Base-by-base conservation (phyloP, 495 filamentous ascomycete species). In the Oleoguttula mirabilis region DNA sequence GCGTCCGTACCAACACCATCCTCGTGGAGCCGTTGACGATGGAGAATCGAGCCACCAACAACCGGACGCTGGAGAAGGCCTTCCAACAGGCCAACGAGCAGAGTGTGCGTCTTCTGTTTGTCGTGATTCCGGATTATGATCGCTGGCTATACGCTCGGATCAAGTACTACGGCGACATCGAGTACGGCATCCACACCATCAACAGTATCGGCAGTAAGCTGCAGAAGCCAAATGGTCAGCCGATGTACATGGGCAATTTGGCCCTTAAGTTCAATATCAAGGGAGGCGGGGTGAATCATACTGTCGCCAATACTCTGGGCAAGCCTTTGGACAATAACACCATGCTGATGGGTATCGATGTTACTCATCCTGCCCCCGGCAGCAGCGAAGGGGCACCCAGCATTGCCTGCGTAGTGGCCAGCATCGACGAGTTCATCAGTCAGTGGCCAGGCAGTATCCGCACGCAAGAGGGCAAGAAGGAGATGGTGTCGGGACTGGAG, bases 271-370 rank as follows among this genome's bases (percentile, higher is more conserved):
- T 92, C 61, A 94, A 94, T 56, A 59, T 92, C 32, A 94, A 94
- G 61, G 68, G 80, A 43, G 84, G 85, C 4, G 88, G 88, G 0
- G 60, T 68, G 15, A 93, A 93, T 47, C 84, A 94, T 53, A 56
- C 51, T 3, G 53, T 94, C 0, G 34, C 59, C 0, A 45, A 58
- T 0, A 66, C 69, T n/a, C 60, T 79, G 2, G 68, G 66, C 6
- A 55, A 60, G 39, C 57, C 57, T 0, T 46, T 60, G 27, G 64
- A 77, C 16, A 69, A 69, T 4, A 73, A 72, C 40, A 87, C 82
- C 0, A 94, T 94, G 82, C 64, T 94, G 14, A 69, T 88, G 24
- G 88, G 88, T 0, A 77, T 86, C 32, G 88, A 94, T 52, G 86
- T 93, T 2, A 90, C 85, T 0, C 88, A 94, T 52, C 88, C 88